Evolutionary conservation across 495 filamentous ascomycete species (phyloP), one percentile per base, ranked within the genome.

Genomic region (Cercophora scortea): DNA sequence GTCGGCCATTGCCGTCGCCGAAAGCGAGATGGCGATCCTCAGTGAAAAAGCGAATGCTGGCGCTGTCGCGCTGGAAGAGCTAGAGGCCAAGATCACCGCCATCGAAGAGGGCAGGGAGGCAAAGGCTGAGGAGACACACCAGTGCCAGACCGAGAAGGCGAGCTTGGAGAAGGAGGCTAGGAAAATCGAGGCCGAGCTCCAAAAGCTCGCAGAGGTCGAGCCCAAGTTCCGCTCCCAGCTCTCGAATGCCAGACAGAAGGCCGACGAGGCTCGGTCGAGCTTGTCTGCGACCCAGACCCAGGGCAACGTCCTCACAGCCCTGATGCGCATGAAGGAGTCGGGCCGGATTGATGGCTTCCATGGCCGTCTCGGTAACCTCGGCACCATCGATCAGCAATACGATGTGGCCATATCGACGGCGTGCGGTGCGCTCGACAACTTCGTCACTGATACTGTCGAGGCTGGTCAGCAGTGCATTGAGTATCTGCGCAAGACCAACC

Each of bases 391-490:
- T 51, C 78, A 89, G 69, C 87, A 86, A 61, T 97, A 95, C 63
- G 94, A 98, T 61, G 82, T 97, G 36, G 93, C 93, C 6, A 96
- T 98, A 49, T 98, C 93, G 5, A 97, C 93, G 0, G 94, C 93
- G 12, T 98, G 94, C 58, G 85, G 88, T 52, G 76, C 84, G 12
- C 80, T 98, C 15, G 88, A 97, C 60, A 96, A 96, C 57, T 86
- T 98, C 61, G 90, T 98, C 10, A 93, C 95, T 7, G 93, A 97
- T 55, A 89, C 89, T 0, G 89, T 96, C 7, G 90, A 96, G 61
- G 87, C 87, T 44, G 94, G 90, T 47, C 92, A 96, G 66, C 90
- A 96, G 61, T 97, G 94, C 65, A 95, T 98, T 60, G 92, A 97
- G 58, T 92, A 97, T 63, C 78, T 98, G 15, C 83, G 93, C 19